These are phyloP conservation scores for Pythium brachiatum DNA, from an alignment of 352 stramenopile genomes.

Conservation along the genomic window DNA sequence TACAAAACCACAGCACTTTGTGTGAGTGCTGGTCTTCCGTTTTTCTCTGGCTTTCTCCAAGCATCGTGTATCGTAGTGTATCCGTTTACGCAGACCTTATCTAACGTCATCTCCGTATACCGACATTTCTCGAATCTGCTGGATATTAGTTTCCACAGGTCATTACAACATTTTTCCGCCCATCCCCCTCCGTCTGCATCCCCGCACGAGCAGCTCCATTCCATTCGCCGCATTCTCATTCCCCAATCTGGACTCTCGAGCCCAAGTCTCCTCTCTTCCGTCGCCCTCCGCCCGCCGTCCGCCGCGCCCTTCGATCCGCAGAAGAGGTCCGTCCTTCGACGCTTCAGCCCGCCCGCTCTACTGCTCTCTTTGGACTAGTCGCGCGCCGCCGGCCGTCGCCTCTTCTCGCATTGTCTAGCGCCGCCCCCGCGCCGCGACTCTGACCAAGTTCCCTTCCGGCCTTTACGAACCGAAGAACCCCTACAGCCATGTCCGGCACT, in stretches of 20 bases:
- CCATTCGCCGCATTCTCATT: constrained; percentile 2
- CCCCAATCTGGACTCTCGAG: constrained; percentile 12
- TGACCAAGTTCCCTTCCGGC: constrained; percentile 34
- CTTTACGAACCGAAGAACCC: constrained; percentile 43
- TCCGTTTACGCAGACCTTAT: no score
- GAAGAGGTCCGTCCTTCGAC: constrained; percentile 23
- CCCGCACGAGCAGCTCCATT: background rate
- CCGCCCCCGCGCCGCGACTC: constrained; percentile 27
- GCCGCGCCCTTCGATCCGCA: constrained; percentile 20
- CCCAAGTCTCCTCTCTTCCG: constrained; percentile 3
- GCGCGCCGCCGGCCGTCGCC: constrained; percentile 24
- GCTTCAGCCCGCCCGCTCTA: constrained; percentile 11
- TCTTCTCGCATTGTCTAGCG: constrained; percentile 43
- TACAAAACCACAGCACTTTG: background rate
- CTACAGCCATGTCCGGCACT: constrained; percentile 30
- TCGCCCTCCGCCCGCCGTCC: background rate
- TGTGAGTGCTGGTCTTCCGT: constrained; percentile 20
- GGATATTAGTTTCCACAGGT: background rate
- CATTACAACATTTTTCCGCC: background rate
- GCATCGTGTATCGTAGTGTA: background rate
- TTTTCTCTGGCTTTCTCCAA: background rate
- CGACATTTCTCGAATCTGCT: background rate
- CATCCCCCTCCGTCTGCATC: background rate
- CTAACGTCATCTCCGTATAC: no score
- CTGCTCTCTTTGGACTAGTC: background rate